These are phyloP conservation scores for Gracilaria vermiculophylla DNA, from an alignment of 23 red algal genomes.

Conservation along the genomic window DNA sequence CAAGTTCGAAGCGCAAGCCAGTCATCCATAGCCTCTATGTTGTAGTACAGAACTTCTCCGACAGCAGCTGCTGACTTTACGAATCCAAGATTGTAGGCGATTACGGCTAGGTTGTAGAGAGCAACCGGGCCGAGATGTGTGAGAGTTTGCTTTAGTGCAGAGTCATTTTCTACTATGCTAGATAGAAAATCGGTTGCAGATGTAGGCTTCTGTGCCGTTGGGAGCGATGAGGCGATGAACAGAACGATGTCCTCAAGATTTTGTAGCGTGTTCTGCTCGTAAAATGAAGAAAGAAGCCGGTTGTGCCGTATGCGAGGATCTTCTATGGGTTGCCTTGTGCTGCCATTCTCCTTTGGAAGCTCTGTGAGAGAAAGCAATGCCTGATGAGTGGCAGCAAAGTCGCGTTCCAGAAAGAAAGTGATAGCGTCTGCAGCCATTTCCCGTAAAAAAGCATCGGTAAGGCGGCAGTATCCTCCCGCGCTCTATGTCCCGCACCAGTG, in stretches of 20 bases:
- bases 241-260: constrained; percentile 29
- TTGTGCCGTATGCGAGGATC: constrained; percentile 59
- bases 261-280: background rate
- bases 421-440: constrained; percentile 53
- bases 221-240: constrained; percentile 27
- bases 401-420: constrained; percentile 34
- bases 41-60: constrained; percentile 21
- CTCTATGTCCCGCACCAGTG: background rate
- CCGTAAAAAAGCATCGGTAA: constrained; percentile 20
- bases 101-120: constrained; percentile 57
- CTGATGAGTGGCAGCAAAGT: constrained; percentile 15
- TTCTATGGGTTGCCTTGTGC: background rate
- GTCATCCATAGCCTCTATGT: constrained; percentile 67
- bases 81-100: constrained; percentile 42
- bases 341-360: background rate
- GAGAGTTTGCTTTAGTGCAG: constrained; percentile 12
- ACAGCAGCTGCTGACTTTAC: constrained; percentile 12
- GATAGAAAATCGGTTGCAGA: constrained; percentile 20
- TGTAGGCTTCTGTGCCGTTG: background rate
- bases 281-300: constrained; percentile 22
- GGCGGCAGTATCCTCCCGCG: background rate
- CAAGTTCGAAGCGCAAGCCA: constrained; percentile 63
- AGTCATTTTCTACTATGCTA: background rate
- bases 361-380: constrained; percentile 13
- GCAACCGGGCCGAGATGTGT: constrained; percentile 34